A percentile compares a stretch with the other conserved stretches of the same genome.
Evolutionary conservation across 2,329 filamentous ascomycete species (phyloP).

Genomic region (Cordyceps tenuipes): DNA sequence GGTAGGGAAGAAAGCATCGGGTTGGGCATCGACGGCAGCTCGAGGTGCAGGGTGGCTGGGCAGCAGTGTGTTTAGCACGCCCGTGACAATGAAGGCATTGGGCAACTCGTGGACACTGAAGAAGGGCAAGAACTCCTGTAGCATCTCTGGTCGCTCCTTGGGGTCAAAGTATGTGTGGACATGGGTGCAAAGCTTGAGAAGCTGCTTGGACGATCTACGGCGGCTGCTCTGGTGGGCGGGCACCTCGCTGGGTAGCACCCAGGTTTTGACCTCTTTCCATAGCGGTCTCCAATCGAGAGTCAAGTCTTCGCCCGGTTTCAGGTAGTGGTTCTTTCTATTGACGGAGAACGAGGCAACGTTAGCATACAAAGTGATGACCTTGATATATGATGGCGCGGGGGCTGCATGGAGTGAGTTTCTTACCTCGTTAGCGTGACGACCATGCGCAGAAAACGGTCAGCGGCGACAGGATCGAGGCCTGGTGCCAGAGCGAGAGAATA

Average conservation of each 20-base stretch:
- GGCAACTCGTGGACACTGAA: conserved; percentile 92
- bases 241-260: conserved; percentile 79
- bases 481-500: conserved; percentile 89
- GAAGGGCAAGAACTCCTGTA: conserved; percentile 73
- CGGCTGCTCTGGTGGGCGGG: conserved; percentile 53
- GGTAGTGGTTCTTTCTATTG: conserved; percentile 76
- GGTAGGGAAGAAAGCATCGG: conserved; percentile 82
- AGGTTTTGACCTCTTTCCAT: conserved; percentile 84
- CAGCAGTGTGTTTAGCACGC: conserved; percentile 76
- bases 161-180: conserved; percentile 91
- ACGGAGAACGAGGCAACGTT: not conserved
- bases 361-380: not conserved
- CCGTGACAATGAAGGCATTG: conserved; percentile 87
- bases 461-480: conserved; percentile 70
- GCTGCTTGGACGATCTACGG: conserved; percentile 49
- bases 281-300: conserved; percentile 86
- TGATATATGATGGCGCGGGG: not conserved
- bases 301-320: conserved; percentile 85
- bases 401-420: conserved; percentile 24
- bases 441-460: conserved; percentile 94
- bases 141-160: conserved; percentile 69
- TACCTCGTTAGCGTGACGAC: conserved; percentile 92
- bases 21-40: conserved; percentile 66
- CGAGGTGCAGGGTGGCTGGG: conserved; percentile 73
- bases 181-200: conserved; percentile 85